Conservation (phyloP, 2,329 filamentous ascomycete genomes). For the Neonectria magnoliae region DNA sequence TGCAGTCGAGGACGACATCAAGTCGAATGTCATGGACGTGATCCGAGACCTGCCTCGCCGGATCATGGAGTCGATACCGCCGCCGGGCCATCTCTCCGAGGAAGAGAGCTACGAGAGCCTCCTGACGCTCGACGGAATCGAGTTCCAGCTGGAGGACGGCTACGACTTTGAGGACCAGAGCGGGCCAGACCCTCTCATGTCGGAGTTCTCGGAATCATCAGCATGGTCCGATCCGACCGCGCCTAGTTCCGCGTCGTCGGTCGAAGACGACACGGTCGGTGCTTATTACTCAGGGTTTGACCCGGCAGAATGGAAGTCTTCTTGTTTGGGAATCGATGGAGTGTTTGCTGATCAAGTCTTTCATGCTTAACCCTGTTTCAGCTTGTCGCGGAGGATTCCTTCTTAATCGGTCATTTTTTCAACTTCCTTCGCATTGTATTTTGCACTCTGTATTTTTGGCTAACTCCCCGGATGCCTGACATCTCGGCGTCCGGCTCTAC, state of each 20-base stretch:
- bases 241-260: conserved; percentile 11
- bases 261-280: conserved; percentile 12
- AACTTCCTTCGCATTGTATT: background rate
- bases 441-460: background rate
- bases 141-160: conserved; percentile 1
- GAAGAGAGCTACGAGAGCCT: conserved; percentile 3
- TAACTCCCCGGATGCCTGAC: background rate
- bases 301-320: background rate
- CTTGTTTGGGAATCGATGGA: background rate
- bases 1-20: conserved; percentile 17
- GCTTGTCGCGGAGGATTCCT: background rate
- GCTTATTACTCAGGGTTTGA: background rate
- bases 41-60: conserved; percentile 19
- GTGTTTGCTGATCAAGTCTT: background rate
- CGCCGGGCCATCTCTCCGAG: background rate
- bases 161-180: conserved; percentile 10
- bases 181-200: background rate
- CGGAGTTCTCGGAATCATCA: background rate
- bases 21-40: conserved; percentile 15
- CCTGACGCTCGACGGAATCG: background rate
- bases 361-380: background rate
- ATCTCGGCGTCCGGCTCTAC: background rate
- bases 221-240: conserved; percentile 6
- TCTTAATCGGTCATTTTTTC: background rate
- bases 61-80: conserved; percentile 19